Conservation (phyloP, 257 asterid species). For the Perilla frutescens region DNA sequence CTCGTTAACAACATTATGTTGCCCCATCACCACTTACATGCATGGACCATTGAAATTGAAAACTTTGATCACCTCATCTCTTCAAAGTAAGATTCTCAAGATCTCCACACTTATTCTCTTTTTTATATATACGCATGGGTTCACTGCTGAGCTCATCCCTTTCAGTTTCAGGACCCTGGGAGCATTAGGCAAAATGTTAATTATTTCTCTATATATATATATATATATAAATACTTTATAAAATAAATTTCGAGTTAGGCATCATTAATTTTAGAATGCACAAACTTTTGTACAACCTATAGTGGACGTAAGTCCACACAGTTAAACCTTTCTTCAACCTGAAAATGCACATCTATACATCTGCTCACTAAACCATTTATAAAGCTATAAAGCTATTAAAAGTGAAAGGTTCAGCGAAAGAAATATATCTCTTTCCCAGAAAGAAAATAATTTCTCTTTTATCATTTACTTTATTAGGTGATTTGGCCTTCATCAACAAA, state of each 20-base stretch:
- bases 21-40: not conserved
- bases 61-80: constrained; percentile 11
- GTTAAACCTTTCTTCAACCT: constrained; percentile 26
- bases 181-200: no score
- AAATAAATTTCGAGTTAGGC: not conserved
- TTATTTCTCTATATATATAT: no score
- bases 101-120: not conserved
- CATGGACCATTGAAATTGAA: constrained; percentile 16
- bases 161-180: no score
- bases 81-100: constrained; percentile 33
- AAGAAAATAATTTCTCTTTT: constrained; percentile 22
- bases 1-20: not conserved
- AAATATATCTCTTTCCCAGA: constrained; percentile 32
- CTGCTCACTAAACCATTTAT: constrained; percentile 11
- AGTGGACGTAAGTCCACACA: constrained; percentile 9
- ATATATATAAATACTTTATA: no score
- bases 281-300: not conserved
- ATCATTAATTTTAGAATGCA: not conserved
- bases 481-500: constrained; percentile 21
- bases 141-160: no score
- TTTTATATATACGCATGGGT: no score
- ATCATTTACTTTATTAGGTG: constrained; percentile 35
- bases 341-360: constrained; percentile 28
- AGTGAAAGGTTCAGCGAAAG: constrained; percentile 32
- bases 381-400: constrained; percentile 31